Evolutionary conservation across 179 eudicot species (phyloP), one percentile per base, ranked within the genome.

Genomic region (Carnegiea gigantea): DNA sequence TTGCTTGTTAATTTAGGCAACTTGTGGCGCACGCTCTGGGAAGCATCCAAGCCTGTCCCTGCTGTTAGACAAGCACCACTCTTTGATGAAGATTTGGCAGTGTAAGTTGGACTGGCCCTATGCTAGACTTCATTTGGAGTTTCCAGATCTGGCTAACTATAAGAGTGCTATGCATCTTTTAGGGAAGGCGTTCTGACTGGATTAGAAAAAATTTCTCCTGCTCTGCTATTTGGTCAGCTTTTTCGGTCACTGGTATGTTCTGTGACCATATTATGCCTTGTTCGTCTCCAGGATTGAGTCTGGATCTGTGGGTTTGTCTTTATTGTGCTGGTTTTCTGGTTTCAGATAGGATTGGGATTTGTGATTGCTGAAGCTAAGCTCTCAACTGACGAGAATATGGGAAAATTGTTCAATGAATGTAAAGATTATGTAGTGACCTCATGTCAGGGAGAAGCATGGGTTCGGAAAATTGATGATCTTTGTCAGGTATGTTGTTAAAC

Each of bases 21-120:
- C 87, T 90, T 95, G 89, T 95, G 99, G 99, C 93, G 87, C 71
- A 98, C 94, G 86, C 89, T 95, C 60, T 95, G 99, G 99, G 98
- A 94, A 84, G 90, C 99, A 57, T 88, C 99, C 40, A 95, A 94
- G 87, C 94, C 98, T 77, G 87, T 95, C 73, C 97, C 99, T 83
- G 92, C 99, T 78, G 91, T 95, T 79, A 92, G 91, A 81, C 99
- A 95, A 83, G 82, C 96, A 68, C 99, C 99, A 24, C 94, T 94
- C 62, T 94, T 90, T 78, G 99, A 95, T 40, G 99, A 95, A 84
- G 99, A 95, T 86, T 89, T 95, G 84, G 93, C 95, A 64, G 97
- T 92, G 99, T 95, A 91, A 87, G 98, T 88, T 78, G 68, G 68
- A 15, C 26, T 54, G 49, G 33, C 76, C 17, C 28, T 73, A 62